Percentiles rank a stretch among this genome's conserved stretches.
Evolutionary conservation across 2,329 filamentous ascomycete species (phyloP).

Genomic region (Claviceps lovelessii): DNA sequence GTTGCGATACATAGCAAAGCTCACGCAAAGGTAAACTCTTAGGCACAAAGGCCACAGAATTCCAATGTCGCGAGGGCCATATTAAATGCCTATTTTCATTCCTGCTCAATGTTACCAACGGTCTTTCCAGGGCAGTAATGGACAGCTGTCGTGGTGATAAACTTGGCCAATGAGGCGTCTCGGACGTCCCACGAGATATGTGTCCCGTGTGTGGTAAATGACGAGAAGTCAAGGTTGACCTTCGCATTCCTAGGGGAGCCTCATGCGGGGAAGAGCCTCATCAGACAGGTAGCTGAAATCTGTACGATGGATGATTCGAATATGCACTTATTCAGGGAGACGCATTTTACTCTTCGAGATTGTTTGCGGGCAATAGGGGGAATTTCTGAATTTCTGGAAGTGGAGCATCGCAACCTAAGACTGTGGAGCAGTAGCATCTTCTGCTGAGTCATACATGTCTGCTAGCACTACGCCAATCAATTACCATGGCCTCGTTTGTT

Average conservation of each 20-base stretch:
- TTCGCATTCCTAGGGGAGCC: slow-evolving; percentile 17
- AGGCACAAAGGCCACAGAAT: background rate
- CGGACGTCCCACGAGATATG: background rate
- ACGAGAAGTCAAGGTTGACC: slow-evolving; percentile 10
- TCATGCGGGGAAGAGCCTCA: slow-evolving; percentile 8
- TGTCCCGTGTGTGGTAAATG: slow-evolving; percentile 4
- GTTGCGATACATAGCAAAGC: background rate
- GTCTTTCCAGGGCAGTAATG: slow-evolving; percentile 8
- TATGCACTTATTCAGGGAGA: background rate
- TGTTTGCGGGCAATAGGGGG: no score
- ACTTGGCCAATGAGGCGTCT: background rate
- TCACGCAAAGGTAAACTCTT: background rate
- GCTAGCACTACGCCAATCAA: no score
- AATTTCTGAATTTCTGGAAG: no score
- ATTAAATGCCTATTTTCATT: background rate
- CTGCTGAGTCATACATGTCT: no score
- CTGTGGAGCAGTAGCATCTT: no score
- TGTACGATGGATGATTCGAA: background rate
- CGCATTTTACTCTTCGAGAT: no score
- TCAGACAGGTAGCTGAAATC: background rate
- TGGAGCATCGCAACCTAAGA: no score
- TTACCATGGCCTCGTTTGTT: no score
- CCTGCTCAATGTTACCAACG: slow-evolving; percentile 2
- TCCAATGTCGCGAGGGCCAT: background rate
- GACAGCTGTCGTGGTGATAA: slow-evolving; percentile 2